These are phyloP conservation scores for Borealophlyctis nickersoniae DNA, from an alignment of 192 early-diverging fungal genomes.

Conservation along the genomic window DNA sequence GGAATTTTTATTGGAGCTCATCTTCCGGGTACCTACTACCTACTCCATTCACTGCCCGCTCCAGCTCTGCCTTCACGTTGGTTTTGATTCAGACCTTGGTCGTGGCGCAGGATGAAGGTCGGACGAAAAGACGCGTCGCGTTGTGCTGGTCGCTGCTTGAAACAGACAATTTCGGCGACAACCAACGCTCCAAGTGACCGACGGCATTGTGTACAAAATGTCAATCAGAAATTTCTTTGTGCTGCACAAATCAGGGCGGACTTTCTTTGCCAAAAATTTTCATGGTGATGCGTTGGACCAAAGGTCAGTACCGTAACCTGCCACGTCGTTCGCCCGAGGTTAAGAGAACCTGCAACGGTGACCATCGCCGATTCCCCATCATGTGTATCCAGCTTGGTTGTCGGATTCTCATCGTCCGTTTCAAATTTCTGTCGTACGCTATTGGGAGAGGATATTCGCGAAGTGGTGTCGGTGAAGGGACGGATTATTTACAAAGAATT, in stretches of 20 bases:
- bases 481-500: conserved; percentile 51
- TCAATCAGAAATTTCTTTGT: conserved; percentile 44
- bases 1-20: too few relatives aligned
- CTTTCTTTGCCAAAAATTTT: conserved; percentile 51
- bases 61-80: too few relatives aligned
- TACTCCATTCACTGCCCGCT: too few relatives aligned
- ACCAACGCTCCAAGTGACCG: too few relatives aligned
- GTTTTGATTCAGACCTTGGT: too few relatives aligned
- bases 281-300: conserved; percentile 49
- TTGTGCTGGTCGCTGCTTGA: too few relatives aligned
- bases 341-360: background rate
- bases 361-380: background rate
- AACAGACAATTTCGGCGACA: too few relatives aligned
- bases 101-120: too few relatives aligned
- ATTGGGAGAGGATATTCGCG: conserved; percentile 54
- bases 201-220: too few relatives aligned
- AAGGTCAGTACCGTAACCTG: conserved; percentile 26
- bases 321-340: background rate
- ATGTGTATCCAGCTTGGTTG: conserved; percentile 34
- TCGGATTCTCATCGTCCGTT: conserved; percentile 62
- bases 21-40: too few relatives aligned
- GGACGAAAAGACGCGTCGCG: too few relatives aligned
- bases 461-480: conserved; percentile 48
- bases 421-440: conserved; percentile 58
- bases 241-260: conserved; percentile 44